Conservation (phyloP, 2,329 filamentous ascomycete genomes). For the Herpotrichia juniperi region DNA sequence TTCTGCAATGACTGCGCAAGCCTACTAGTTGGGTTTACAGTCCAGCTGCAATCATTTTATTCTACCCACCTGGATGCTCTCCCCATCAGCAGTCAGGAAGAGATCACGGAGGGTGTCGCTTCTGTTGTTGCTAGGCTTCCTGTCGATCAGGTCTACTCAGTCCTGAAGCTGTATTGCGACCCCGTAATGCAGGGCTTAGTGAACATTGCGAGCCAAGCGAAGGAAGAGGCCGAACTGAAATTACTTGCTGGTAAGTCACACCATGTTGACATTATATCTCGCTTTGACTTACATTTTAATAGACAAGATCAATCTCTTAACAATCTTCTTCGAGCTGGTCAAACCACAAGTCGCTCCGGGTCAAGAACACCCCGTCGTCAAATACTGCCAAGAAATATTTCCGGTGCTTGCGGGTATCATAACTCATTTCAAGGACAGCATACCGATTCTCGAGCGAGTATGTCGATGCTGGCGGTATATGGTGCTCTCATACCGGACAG, state of each 20-base stretch:
- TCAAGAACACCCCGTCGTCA: conserved; percentile 86
- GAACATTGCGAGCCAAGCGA: conserved; percentile 82
- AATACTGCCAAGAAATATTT: conserved; percentile 95
- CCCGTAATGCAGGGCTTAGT: conserved; percentile 87
- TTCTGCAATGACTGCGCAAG: conserved; percentile 95
- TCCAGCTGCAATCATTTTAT: conserved; percentile 91
- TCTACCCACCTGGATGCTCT: conserved; percentile 86
- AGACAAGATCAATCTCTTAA: conserved; percentile 92
- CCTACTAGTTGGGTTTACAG: conserved; percentile 80
- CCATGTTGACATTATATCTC: not conserved
- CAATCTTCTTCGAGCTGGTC: conserved; percentile 81
- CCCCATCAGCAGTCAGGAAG: conserved; percentile 86
- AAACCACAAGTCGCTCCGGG: conserved; percentile 73
- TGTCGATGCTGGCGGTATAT: conserved; percentile 97
- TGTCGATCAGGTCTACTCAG: conserved; percentile 76
- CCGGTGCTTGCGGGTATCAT: conserved; percentile 85
- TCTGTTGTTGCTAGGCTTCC: conserved; percentile 89
- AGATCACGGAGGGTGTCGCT: conserved; percentile 94
- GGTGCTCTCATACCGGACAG: conserved; percentile 92
- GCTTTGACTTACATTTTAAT: conserved; percentile 14
- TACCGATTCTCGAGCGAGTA: conserved; percentile 89
- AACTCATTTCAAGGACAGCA: conserved; percentile 83
- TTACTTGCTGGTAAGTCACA: conserved; percentile 74
- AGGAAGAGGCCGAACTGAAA: conserved; percentile 81
- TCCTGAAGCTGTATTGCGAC: conserved; percentile 91